These are phyloP conservation scores for Iris pallida DNA, from an alignment of 116 monocot genomes.

Conservation along the genomic window DNA sequence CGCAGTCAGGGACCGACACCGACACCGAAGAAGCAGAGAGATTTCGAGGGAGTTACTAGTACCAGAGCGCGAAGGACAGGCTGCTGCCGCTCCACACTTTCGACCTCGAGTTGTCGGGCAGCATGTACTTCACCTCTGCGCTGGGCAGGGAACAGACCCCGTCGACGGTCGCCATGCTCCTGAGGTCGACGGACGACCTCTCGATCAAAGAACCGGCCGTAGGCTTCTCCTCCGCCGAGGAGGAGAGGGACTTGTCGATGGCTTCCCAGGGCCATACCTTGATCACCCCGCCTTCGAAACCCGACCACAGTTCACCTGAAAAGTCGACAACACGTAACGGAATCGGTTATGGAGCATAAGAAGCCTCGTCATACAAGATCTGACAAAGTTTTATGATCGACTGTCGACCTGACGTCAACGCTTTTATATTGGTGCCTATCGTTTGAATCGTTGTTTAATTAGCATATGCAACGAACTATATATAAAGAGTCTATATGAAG, in stretches of 20 bases:
- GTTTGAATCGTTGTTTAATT: too few relatives aligned
- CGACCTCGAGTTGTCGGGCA: slow-evolving; percentile 61
- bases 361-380: too few relatives aligned
- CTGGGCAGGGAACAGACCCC: slow-evolving; percentile 66
- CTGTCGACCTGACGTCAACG: too few relatives aligned
- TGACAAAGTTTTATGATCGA: too few relatives aligned
- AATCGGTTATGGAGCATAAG: too few relatives aligned
- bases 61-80: slow-evolving; percentile 81
- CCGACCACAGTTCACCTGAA: slow-evolving; percentile 91
- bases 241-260: slow-evolving; percentile 74
- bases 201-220: slow-evolving; percentile 72
- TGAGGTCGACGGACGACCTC: slow-evolving; percentile 74
- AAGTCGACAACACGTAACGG: slow-evolving; percentile 5
- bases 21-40: not conserved
- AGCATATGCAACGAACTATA: too few relatives aligned
- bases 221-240: slow-evolving; percentile 60
- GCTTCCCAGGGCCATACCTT: slow-evolving; percentile 93
- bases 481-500: too few relatives aligned
- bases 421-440: too few relatives aligned
- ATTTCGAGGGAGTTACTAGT: not conserved
- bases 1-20: too few relatives aligned
- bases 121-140: slow-evolving; percentile 53
- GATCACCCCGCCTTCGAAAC: slow-evolving; percentile 73
- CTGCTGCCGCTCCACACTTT: slow-evolving; percentile 74
- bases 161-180: slow-evolving; percentile 58